Percentiles rank a stretch among this genome's conserved stretches.
Conservation (phyloP, 1,284 basidiomycete species). For the Cutaneotrichosporon sp. region DNA sequence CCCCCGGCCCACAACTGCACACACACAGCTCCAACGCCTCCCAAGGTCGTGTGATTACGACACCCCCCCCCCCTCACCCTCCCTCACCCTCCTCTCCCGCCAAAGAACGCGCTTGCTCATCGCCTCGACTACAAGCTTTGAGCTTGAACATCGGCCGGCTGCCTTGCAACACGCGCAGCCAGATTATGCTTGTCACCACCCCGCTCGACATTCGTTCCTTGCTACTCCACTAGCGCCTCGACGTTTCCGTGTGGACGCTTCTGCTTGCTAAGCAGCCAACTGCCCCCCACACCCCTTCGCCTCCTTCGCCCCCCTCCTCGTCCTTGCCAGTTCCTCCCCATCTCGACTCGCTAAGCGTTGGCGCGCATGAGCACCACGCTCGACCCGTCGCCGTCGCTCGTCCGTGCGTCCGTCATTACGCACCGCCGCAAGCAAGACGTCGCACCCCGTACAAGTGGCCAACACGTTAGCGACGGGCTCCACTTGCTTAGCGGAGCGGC, state of each 20-base stretch:
- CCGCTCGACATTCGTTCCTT: neutral
- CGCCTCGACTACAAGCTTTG: neutral
- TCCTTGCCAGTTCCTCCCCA: neutral
- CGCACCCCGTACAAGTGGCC: neutral
- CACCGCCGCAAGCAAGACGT: neutral
- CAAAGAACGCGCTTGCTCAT: neutral
- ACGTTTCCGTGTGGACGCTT: neutral
- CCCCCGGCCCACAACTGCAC: too few relatives aligned
- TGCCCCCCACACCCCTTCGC: neutral
- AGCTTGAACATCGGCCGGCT: neutral
- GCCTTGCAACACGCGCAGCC: neutral
- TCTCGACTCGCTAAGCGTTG: neutral
- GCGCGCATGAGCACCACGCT: conserved; percentile 1
- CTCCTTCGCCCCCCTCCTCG: neutral
- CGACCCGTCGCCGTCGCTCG: conserved; percentile 6
- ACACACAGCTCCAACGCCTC: neutral
- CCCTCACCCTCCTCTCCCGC: too few relatives aligned
- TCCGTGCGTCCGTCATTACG: neutral
- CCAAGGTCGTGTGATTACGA: neutral
- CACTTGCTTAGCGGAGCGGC: neutral
- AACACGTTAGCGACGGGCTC: neutral
- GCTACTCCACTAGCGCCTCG: neutral
- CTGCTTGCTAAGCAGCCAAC: neutral
- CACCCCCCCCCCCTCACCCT: too few relatives aligned
- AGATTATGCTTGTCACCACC: conserved; percentile 5